phyloP scores from a whole-genome alignment of 2,329 filamentous ascomycete species.

The Dichotomopilus funicola region DNA sequence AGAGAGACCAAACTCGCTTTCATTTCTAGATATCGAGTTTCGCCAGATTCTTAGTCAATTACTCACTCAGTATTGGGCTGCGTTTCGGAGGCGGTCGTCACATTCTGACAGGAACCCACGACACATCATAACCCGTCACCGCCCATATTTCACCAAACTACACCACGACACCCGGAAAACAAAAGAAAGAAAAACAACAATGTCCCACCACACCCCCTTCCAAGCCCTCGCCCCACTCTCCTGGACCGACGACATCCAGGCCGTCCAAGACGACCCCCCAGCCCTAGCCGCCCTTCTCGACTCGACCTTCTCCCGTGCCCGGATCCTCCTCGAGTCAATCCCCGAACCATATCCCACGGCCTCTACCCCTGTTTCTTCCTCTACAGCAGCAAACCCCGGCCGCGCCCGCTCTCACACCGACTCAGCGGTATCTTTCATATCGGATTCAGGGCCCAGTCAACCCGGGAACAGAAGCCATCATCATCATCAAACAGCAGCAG shows the following conservation, averaged over 20 bases:
- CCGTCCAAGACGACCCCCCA: neutral
- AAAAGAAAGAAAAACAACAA: neutral
- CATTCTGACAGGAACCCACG: too few species aligned
- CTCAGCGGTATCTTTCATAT: constrained; percentile 36
- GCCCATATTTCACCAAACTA: too few species aligned
- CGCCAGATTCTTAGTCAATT: too few species aligned
- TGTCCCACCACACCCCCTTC: constrained; percentile 23
- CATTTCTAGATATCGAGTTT: too few species aligned
- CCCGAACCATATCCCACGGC: constrained; percentile 7
- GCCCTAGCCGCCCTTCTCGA: constrained; percentile 15
- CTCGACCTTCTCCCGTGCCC: constrained; percentile 19
- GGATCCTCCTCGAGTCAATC: constrained; percentile 24
- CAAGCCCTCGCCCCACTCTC: constrained; percentile 21
- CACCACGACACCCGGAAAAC: neutral
- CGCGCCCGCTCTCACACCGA: constrained; percentile 52
- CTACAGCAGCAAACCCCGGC: constrained; percentile 25
- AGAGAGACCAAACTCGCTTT: too few species aligned
- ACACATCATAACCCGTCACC: too few species aligned
- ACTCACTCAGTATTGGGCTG: too few species aligned
- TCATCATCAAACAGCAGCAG: constrained; percentile 16
- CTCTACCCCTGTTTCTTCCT: neutral
- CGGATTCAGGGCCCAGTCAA: too few species aligned
- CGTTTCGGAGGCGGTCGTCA: too few species aligned
- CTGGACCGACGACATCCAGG: constrained; percentile 15
- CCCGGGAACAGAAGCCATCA: neutral